Conservation (phyloP, 2,329 filamentous ascomycete species). For the Annulohypoxylon truncatum region DNA sequence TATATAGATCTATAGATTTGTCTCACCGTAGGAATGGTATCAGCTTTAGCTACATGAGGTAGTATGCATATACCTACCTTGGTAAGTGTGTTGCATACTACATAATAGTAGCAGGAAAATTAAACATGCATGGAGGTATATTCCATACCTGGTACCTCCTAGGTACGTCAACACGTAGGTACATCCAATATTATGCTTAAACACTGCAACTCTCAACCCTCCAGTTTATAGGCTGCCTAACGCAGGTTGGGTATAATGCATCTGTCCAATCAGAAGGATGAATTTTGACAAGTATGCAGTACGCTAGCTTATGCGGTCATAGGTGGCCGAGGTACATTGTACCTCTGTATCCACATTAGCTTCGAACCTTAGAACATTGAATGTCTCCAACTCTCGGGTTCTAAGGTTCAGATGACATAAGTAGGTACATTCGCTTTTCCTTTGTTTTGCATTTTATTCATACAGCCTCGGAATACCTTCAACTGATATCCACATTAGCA, state of each 20-base stretch:
- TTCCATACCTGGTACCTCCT: background rate
- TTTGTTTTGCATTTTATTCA: background rate
- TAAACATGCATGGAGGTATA: background rate
- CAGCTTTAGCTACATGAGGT: background rate
- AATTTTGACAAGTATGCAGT: background rate
- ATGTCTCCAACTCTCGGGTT: background rate
- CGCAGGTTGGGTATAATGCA: background rate
- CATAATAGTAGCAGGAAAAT: no score
- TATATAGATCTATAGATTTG: no score
- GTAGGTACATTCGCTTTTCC: background rate
- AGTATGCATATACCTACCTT: background rate
- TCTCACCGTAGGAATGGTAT: background rate
- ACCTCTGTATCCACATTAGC: constrained; percentile 12
- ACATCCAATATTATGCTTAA: background rate
- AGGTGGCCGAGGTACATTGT: constrained; percentile 11
- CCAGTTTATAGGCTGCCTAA: constrained; percentile 11
- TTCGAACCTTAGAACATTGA: background rate
- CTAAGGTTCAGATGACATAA: constrained; percentile 18
- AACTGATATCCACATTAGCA: no score
- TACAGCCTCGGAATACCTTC: background rate
- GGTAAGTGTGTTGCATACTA: no score
- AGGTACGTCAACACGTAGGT: background rate
- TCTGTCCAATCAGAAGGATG: background rate
- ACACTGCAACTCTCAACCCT: no score
- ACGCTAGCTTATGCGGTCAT: constrained; percentile 10